phyloP scores from a whole-genome alignment of 257 asterid species.

The Nicotiana knightiana region DNA sequence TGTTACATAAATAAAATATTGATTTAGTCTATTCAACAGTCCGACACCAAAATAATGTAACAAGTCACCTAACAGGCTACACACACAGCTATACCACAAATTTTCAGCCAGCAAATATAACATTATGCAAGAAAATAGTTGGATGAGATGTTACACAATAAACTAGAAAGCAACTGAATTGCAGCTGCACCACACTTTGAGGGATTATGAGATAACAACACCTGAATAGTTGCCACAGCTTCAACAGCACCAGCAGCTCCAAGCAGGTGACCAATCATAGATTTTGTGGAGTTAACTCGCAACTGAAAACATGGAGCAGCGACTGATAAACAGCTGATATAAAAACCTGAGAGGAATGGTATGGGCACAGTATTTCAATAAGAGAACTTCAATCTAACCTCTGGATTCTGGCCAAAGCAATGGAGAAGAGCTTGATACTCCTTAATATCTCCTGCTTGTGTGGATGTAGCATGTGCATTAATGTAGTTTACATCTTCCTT shows the following conservation, averaged over 20 bases:
- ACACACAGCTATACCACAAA: background rate
- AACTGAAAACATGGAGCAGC: constrained; percentile 43
- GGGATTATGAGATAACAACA: constrained; percentile 17
- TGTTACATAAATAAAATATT: background rate
- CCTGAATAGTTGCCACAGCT: constrained; percentile 97
- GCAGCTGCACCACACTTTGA: background rate
- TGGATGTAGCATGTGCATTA: constrained; percentile 98
- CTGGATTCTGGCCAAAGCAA: constrained; percentile 88
- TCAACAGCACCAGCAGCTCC: constrained; percentile 99
- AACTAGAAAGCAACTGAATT: background rate
- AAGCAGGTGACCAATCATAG: constrained; percentile 94
- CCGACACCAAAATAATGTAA: background rate
- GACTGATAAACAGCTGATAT: constrained; percentile 4
- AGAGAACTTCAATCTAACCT: constrained; percentile 39
- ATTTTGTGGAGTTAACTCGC: constrained; percentile 91
- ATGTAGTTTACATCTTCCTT: constrained; percentile 88
- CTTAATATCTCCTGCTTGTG: constrained; percentile 92
- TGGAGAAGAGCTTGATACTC: constrained; percentile 78
- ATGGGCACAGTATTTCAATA: background rate
- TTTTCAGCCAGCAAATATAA: background rate
- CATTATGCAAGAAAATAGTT: background rate
- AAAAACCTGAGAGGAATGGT: background rate
- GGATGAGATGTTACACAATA: constrained; percentile 1
- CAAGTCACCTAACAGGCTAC: background rate
- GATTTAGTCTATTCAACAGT: constrained; percentile 1